phyloP scores from a whole-genome alignment of 345 rosid species.

The Erucastrum elatum region DNA sequence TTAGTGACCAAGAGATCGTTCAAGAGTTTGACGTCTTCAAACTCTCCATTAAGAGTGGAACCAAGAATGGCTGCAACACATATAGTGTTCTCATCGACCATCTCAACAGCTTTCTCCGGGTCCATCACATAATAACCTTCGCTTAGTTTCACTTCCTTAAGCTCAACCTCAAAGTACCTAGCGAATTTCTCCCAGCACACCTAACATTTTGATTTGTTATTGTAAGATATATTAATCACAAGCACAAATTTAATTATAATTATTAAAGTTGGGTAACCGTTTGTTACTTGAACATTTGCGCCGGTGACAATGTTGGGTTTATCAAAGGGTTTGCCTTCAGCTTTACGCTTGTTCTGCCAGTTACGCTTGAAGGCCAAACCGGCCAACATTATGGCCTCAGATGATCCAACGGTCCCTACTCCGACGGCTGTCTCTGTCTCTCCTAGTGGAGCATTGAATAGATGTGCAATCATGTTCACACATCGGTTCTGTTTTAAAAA shows the following conservation, averaged over 20 bases:
- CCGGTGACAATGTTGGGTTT: constrained; percentile 74
- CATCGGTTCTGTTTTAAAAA: constrained; percentile 39
- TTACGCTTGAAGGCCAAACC: constrained; percentile 63
- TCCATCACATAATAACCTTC: constrained; percentile 70
- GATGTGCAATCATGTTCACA: constrained; percentile 45
- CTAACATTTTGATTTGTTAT: constrained; percentile 11
- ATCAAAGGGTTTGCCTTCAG: constrained; percentile 50
- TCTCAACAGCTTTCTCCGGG: constrained; percentile 53
- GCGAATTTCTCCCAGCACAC: constrained; percentile 77
- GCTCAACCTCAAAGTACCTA: constrained; percentile 65
- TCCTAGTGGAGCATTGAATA: constrained; percentile 52
- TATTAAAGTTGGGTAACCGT: background rate
- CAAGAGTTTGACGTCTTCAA: constrained; percentile 62
- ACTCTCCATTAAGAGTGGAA: constrained; percentile 63
- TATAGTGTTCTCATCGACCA: constrained; percentile 70
- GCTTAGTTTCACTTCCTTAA: constrained; percentile 58
- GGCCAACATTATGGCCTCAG: constrained; percentile 71
- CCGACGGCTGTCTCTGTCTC: constrained; percentile 60
- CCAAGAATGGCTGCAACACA: constrained; percentile 70
- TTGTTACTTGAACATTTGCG: constrained; percentile 59
- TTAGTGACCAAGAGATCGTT: constrained; percentile 50
- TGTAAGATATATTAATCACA: background rate
- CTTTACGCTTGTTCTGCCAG: constrained; percentile 60
- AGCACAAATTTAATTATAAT: background rate
- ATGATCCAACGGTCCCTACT: constrained; percentile 65